Percentiles rank a stretch among this genome's conserved stretches.
Evolutionary conservation across 2,329 filamentous ascomycete species (phyloP).

Genomic region (Beauveria varroae): DNA sequence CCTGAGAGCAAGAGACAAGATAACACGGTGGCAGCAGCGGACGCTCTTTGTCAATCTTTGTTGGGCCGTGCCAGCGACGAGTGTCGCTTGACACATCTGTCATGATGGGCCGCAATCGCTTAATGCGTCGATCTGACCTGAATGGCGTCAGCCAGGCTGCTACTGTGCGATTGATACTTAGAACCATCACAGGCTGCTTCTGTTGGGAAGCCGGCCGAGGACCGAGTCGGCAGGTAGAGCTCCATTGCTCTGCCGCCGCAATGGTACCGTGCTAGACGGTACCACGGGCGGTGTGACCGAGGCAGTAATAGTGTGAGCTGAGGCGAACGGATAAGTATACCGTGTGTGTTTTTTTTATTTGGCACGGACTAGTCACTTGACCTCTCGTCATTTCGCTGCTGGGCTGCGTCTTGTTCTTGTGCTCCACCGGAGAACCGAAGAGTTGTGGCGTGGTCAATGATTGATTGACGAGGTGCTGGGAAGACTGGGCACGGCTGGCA

Average conservation of each 20-base stretch:
- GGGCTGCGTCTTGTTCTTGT: neutral
- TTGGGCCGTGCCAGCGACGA: neutral
- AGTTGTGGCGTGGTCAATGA: neutral
- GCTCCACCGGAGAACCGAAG: slow-evolving; percentile 1
- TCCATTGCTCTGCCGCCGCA: neutral
- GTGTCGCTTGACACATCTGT: neutral
- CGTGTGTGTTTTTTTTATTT: neutral
- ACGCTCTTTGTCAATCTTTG: neutral
- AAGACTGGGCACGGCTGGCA: neutral
- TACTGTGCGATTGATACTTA: slow-evolving; percentile 2
- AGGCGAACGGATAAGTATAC: neutral
- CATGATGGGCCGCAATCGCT: slow-evolving; percentile 3
- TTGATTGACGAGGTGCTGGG: neutral
- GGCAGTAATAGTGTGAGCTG: neutral
- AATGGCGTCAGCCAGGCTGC: slow-evolving; percentile 2
- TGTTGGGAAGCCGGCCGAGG: neutral
- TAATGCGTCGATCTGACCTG: slow-evolving; percentile 1
- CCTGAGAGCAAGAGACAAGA: neutral
- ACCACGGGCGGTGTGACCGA: neutral
- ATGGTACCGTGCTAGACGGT: neutral
- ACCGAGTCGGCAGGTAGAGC: neutral
- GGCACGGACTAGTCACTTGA: slow-evolving; percentile 12
- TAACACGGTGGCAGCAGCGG: neutral
- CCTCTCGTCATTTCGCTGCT: slow-evolving; percentile 12
- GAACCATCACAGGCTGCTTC: neutral